Conservation (phyloP, 1,284 basidiomycete species). For the Papiliotrema terrestris region DNA sequence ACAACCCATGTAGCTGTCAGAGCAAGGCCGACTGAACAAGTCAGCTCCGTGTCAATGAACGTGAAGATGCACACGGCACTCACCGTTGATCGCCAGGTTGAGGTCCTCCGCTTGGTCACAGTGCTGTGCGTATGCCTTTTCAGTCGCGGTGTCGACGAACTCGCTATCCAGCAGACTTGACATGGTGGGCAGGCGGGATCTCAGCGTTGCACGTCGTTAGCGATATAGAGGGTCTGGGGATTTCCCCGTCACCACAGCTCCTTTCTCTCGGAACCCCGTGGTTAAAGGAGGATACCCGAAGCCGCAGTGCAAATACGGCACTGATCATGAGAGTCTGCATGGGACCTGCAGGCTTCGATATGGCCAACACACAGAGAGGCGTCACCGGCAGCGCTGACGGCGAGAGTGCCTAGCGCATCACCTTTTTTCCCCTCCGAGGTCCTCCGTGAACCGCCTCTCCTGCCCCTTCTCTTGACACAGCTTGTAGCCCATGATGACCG, state of each 20-base stretch:
- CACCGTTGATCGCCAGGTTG: not conserved
- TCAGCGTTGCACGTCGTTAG: not conserved
- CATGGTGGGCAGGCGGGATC: not conserved
- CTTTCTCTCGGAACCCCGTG: not conserved
- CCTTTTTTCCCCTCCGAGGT: not conserved
- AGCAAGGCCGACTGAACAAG: not conserved
- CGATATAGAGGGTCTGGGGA: not conserved
- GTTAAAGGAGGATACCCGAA: not conserved
- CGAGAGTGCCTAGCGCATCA: too few relatives aligned
- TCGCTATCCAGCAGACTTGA: not conserved
- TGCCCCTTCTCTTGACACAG: not conserved
- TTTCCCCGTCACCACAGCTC: too few relatives aligned
- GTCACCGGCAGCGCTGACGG: too few relatives aligned
- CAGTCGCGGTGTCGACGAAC: not conserved
- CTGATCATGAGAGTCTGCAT: too few relatives aligned
- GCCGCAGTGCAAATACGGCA: not conserved
- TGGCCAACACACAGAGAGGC: too few relatives aligned
- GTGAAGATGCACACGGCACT: not conserved
- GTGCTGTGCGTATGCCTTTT: not conserved
- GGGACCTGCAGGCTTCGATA: too few relatives aligned
- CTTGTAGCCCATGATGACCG: not conserved
- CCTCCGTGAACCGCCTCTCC: not conserved
- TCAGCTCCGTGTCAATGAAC: too few relatives aligned
- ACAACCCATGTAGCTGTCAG: not conserved
- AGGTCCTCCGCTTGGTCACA: not conserved